Evolutionary conservation across 192 early-diverging fungal species (phyloP), one percentile per base, ranked within the genome.

Genomic region (Coemansia sp.): DNA sequence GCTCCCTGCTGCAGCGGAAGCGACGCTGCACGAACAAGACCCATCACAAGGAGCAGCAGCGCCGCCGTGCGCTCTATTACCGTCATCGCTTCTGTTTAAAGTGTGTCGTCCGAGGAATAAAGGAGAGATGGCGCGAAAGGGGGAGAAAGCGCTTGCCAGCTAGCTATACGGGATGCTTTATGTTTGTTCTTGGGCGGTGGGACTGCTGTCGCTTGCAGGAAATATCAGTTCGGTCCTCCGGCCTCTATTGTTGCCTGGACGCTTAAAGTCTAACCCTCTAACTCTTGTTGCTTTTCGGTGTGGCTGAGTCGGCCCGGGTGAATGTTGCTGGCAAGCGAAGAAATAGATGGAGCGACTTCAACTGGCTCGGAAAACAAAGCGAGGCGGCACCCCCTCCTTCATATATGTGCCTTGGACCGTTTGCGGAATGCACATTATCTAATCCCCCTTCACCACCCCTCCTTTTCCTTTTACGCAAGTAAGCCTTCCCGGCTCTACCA

Each of bases 1-100:
- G 72, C 59, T 6, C 78, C 71, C 6, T 57, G 60, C 59, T 74
- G 65, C 27, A 71, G 61, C 3, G 59, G 67, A 17, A 48, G 45
- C 23, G 23, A 9, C 22, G 14, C 22, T 25, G 45, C 45, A 15
- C 10, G 45, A 25, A 13, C 45, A 2, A 48, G 23, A 48, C 4
- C 13, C 22, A 23, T 23, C 22, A 48, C 9, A 48, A 13, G 11
- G 14, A 48, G 45, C 15, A 48, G 6, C 8, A 48, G 25, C 45
- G 25, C 22, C 20, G 45, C 8, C 23, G 23, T 23, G 23, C 45
- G 20, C 25, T 25, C 9, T 23, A 48, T 48, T 48, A 8, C 25
- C n/a, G n/a, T n/a, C n/a, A n/a, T n/a, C n/a, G 1, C 2, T 23
- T 23, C 23, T 48, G 20, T 13, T 48, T 13, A 13, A 48, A 25